Evolutionary conservation across 179 eudicot species (phyloP).

Genomic region (Sideroxylon spinosum): DNA sequence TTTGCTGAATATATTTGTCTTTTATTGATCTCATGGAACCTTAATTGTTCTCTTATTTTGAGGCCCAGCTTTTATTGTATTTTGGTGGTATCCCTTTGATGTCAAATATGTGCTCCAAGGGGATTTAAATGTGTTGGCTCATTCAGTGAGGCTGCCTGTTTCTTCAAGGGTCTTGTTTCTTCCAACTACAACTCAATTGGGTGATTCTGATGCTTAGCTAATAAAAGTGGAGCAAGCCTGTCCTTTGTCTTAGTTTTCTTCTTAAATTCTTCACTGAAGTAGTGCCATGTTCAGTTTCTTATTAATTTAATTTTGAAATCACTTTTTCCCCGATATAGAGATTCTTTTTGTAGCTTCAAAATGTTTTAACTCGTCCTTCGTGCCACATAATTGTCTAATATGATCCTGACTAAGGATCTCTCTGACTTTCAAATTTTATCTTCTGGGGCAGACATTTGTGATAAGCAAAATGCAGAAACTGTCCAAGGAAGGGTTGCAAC

Average conservation of each 20-base stretch:
- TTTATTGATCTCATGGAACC: too few species aligned
- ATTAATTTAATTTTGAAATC: background rate
- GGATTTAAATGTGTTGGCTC: background rate
- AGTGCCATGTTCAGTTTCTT: constrained; percentile 3
- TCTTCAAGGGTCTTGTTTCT: background rate
- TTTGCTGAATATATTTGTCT: too few species aligned
- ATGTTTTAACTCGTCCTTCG: background rate
- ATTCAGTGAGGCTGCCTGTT: background rate
- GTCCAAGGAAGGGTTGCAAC: constrained; percentile 64
- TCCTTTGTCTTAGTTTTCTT: background rate
- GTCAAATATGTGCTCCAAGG: too few species aligned
- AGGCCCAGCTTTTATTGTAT: too few species aligned
- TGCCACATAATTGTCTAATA: background rate
- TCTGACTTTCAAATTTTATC: constrained; percentile 7
- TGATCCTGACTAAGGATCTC: background rate
- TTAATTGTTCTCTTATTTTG: too few species aligned
- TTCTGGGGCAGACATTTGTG: constrained; percentile 45
- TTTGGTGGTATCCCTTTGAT: too few species aligned
- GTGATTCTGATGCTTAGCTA: background rate
- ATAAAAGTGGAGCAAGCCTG: background rate
- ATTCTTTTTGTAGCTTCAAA: constrained; percentile 1
- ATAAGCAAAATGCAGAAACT: constrained; percentile 70
- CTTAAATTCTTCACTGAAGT: background rate
- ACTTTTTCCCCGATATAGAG: background rate
- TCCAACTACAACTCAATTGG: background rate